Evolutionary conservation across 352 stramenopile species (phyloP).

Genomic region (Globisporangium paddicum): DNA sequence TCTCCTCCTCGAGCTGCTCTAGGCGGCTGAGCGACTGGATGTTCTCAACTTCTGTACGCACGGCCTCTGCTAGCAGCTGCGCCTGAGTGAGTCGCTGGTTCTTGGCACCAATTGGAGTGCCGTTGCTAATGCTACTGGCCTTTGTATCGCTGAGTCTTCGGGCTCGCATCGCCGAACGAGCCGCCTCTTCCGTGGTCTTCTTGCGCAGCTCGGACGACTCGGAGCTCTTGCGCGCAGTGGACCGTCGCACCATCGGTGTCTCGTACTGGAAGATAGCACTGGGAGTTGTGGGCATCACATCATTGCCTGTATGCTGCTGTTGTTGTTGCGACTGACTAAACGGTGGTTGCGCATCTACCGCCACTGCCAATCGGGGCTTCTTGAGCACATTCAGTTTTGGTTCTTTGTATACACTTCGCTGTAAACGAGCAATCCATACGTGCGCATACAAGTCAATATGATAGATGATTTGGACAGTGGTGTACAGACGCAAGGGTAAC

Average conservation of each 20-base stretch:
- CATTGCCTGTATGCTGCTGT: neutral
- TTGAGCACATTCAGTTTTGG: constrained; percentile 18
- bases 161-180: constrained; percentile 32
- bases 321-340: neutral
- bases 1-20: constrained; percentile 81
- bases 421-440: neutral
- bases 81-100: constrained; percentile 51
- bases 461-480: neutral
- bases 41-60: constrained; percentile 78
- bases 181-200: constrained; percentile 48
- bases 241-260: constrained; percentile 43
- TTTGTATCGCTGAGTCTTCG: constrained; percentile 6
- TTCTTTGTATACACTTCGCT: constrained; percentile 22
- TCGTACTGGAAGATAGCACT: constrained; percentile 21
- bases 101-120: neutral
- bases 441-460: neutral
- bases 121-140: neutral
- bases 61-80: constrained; percentile 65
- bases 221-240: constrained; percentile 56
- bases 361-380: constrained; percentile 12
- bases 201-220: constrained; percentile 53
- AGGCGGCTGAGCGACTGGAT: constrained; percentile 70
- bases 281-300: constrained; percentile 1
- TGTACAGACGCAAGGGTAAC: too few species aligned
- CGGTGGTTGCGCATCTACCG: neutral